Evolutionary conservation across 257 asterid genomes (phyloP).

Genomic region (Plantago elongata): DNA sequence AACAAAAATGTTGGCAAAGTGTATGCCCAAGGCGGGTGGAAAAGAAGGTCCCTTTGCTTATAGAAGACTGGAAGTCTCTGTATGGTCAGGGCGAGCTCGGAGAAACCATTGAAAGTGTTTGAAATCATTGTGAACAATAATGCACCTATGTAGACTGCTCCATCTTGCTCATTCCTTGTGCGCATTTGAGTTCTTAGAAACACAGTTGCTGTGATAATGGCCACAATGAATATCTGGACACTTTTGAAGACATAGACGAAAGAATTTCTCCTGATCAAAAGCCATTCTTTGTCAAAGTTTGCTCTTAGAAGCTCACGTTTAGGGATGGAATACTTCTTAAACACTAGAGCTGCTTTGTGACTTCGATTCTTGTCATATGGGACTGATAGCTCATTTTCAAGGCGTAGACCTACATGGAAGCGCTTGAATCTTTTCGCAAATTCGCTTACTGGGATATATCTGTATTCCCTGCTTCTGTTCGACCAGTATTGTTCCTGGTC

Average conservation of each 20-base stretch:
- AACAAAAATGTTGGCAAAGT: conserved; percentile 39
- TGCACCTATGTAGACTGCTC: conserved; percentile 39
- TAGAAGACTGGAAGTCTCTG: conserved; percentile 42
- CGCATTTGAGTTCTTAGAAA: conserved; percentile 43
- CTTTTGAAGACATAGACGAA: conserved; percentile 41
- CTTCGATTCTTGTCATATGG: conserved; percentile 37
- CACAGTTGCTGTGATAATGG: conserved; percentile 31
- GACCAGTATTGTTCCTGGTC: conserved; percentile 53
- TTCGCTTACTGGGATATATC: conserved; percentile 30
- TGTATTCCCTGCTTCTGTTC: conserved; percentile 27
- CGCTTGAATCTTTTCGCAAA: conserved; percentile 32
- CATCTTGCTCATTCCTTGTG: conserved; percentile 27
- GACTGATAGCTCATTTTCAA: conserved; percentile 26
- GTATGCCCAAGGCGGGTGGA: conserved; percentile 55
- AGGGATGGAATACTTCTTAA: conserved; percentile 37
- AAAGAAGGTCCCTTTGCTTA: conserved; percentile 45
- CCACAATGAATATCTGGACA: conserved; percentile 29
- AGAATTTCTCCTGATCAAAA: conserved; percentile 41
- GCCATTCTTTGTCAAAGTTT: conserved; percentile 39
- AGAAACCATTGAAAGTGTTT: conserved; percentile 44
- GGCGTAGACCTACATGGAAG: conserved; percentile 34
- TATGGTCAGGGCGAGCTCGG: conserved; percentile 37
- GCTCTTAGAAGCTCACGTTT: conserved; percentile 33
- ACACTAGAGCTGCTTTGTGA: conserved; percentile 36
- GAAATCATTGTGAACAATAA: conserved; percentile 30